Evolutionary conservation across 2,329 filamentous ascomycete genomes (phyloP).

Genomic region (Trichoderma sp.): DNA sequence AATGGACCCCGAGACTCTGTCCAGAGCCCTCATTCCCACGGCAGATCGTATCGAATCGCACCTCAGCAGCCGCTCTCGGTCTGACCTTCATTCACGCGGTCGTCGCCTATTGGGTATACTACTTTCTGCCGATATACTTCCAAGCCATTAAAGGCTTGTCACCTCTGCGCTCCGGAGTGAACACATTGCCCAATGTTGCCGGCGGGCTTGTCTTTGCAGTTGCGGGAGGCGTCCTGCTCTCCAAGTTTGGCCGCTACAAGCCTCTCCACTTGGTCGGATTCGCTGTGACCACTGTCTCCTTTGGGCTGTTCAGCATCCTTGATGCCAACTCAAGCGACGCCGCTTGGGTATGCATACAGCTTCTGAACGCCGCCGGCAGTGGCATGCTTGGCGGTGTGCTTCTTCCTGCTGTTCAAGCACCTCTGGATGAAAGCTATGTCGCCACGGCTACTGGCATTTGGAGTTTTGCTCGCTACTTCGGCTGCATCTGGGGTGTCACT

Average conservation of each 20-base stretch:
- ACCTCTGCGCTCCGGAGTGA: not conserved
- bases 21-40: not conserved
- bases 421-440: not conserved
- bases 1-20: not conserved
- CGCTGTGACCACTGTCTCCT: not conserved
- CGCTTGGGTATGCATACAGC: not conserved
- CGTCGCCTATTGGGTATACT: not conserved
- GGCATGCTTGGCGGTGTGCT: not conserved
- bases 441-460: not conserved
- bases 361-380: not conserved
- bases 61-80: conserved; percentile 1
- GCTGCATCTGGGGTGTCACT: conserved; percentile 7
- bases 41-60: not conserved
- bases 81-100: not conserved
- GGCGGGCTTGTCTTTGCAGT: not conserved
- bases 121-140: conserved; percentile 12
- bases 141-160: not conserved
- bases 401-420: not conserved
- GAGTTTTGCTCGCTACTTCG: conserved; percentile 4
- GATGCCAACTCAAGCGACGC: not conserved
- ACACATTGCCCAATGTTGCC: not conserved
- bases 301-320: not conserved
- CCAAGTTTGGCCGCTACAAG: not conserved
- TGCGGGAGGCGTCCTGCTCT: not conserved
- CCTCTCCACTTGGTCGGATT: not conserved